Conservation (phyloP, 2,329 filamentous ascomycete species). For the Pseudogymnoascus sp. region DNA sequence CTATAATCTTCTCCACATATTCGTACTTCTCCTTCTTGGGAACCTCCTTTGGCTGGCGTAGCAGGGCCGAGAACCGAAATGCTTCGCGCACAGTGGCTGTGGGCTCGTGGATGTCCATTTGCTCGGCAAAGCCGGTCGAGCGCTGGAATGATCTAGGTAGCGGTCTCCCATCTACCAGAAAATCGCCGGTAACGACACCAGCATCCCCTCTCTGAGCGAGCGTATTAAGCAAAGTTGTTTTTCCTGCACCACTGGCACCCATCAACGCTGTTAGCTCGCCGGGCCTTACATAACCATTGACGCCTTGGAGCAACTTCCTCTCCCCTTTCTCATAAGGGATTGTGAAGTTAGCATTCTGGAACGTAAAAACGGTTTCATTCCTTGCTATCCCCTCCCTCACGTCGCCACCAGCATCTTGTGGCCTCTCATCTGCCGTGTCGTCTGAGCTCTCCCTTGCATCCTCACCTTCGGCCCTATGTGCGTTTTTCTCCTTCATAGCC, state of each 20-base stretch:
- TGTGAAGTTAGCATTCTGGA: slow-evolving; percentile 55
- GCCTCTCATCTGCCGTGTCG: slow-evolving; percentile 17
- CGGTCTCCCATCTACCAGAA: slow-evolving; percentile 51
- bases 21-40: slow-evolving; percentile 54
- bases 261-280: slow-evolving; percentile 55
- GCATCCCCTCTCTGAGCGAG: slow-evolving; percentile 56
- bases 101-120: slow-evolving; percentile 55
- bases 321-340: slow-evolving; percentile 59
- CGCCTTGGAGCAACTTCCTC: slow-evolving; percentile 50
- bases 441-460: slow-evolving; percentile 20
- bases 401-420: slow-evolving; percentile 22
- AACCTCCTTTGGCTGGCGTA: slow-evolving; percentile 48
- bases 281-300: slow-evolving; percentile 54
- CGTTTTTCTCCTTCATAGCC: slow-evolving; percentile 43
- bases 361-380: slow-evolving; percentile 52
- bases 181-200: slow-evolving; percentile 54
- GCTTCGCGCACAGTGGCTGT: slow-evolving; percentile 57
- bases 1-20: slow-evolving; percentile 62
- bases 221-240: slow-evolving; percentile 59
- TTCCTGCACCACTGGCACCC: slow-evolving; percentile 56
- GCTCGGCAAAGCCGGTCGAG: slow-evolving; percentile 57
- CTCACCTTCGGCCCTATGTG: slow-evolving; percentile 18
- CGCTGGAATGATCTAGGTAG: slow-evolving; percentile 55
- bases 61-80: slow-evolving; percentile 53
- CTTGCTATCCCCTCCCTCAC: slow-evolving; percentile 44